Evolutionary conservation across 1,139 yeast species (phyloP), one percentile per base, ranked within the genome.

Genomic region (Lodderomyces oxycetoniae): DNA sequence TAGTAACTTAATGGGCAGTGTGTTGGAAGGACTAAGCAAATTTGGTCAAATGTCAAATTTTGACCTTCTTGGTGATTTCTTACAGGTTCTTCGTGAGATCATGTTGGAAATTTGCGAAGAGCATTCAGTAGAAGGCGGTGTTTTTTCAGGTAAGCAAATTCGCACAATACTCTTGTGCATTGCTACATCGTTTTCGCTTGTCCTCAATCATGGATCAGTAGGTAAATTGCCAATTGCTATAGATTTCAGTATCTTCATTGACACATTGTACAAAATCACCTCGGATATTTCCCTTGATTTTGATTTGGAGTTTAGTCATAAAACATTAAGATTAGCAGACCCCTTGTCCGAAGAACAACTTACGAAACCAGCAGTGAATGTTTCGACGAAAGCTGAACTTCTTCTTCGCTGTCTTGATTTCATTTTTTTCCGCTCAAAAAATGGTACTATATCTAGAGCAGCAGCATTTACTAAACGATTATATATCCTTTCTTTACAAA

Each of bases 21-120:
- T 91, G 0, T 67, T 91, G 35, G 97, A 91, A 63, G 97, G 97
- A 5, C 63, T 91, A 38, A 85, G 96, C 2, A 78, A 77, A 53
- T 88, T 82, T 53, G 95, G 97, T 3, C 91, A 82, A 51, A 80
- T 89, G 79, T 89, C 94, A 24, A 91, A 91, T 53, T 77, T 91
- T 36, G 97, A 91, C 46, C 67, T 91, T 35, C 72, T 91, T 47
- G 97, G 97, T 19, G 98, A 91, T 55, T 79, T 91, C 57, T 67
- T 91, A 32, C 94, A 84, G 55, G 95, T 88, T 3, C 70, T 91
- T 52, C 71, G 93, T 47, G 97, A 91, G 57, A 71, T 85, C 19
- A 75, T 84, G 58, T 50, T 58, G 14, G 82, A 77, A 42, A 57
- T 65, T 12, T 47, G 65, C 12, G 56, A 54, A 4, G 58, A 55